Base-by-base conservation (phyloP, 179 eudicot genomes). In the Silene coronaria region DNA sequence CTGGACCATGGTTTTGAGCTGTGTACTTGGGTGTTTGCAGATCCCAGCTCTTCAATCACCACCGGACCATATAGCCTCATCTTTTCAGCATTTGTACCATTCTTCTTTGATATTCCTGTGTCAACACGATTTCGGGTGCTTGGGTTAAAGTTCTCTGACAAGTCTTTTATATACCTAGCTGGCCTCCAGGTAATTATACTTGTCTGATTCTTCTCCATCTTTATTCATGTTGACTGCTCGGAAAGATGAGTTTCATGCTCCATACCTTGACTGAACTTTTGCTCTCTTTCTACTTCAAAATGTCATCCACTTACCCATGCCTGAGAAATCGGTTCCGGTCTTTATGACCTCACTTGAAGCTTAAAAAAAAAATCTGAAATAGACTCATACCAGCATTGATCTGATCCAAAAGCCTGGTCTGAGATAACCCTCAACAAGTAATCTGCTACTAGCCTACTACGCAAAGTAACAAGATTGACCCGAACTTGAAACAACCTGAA, bases 41-140 rank as follows among this genome's bases (percentile, higher is more conserved):
- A 90, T 89, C 89, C 95, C 70, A 79, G 85, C 75, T 75, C 80
- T 73, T 84, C 77, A 51, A 83, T 90, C 82, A 87, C 94, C 17
- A 83, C 99, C 73, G 99, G 99, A 72, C 97, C 99, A 36, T 95
- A 90, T 84, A 93, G 97, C 73, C 81, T 95, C 62, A 86, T 95
- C 79, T 95, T 95, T 86, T 83, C 99, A 53, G 89, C 97, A 22
- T 92, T 90, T 80, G 91, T 95, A 70, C 97, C 96, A 4, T 95
- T 95, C 86, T 91, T 69, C 76, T 86, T 95, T n/a, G 99, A 95
- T 82, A 92, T 95, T 65, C 99, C 99, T 3, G 89, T 92, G 74
- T 86, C 99, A 74, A 92, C 93, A 30, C 87, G 95, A 84, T 90
- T 92, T 81, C 91, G 91, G 46, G 87, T 92, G 66, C 85, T 87